Conservation (phyloP, 148 eudicot genomes). For the Linanthus parryae region DNA sequence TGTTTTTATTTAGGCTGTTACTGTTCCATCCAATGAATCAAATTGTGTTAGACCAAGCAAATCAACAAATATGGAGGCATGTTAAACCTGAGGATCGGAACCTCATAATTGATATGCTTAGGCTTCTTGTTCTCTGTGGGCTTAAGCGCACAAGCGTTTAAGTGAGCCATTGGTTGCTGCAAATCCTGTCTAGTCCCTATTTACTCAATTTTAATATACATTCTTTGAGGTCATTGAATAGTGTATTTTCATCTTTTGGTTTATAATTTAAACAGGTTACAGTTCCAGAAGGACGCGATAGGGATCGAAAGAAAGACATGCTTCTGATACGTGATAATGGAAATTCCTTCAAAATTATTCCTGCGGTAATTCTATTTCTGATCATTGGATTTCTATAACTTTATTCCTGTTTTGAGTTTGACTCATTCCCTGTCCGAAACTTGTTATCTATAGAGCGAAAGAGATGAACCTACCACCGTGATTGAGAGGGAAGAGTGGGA, state of each 20-base stretch:
- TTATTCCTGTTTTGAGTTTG: neutral
- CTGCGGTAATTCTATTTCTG: conserved; percentile 32
- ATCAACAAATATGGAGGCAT: too few species aligned
- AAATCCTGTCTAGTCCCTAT: neutral
- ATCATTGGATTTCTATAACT: neutral
- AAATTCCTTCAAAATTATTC: conserved; percentile 71
- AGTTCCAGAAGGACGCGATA: conserved; percentile 68
- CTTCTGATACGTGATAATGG: conserved; percentile 87
- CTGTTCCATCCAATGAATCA: too few species aligned
- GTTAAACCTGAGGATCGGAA: too few species aligned
- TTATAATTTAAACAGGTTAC: conserved; percentile 60
- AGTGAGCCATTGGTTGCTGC: too few species aligned
- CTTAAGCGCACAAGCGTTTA: too few species aligned
- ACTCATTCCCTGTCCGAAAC: conserved; percentile 10
- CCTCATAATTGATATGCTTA: too few species aligned
- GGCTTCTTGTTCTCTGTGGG: too few species aligned
- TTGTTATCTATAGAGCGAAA: conserved; percentile 48
- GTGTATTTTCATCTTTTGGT: conserved; percentile 5
- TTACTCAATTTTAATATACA: neutral
- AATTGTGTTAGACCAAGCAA: too few species aligned
- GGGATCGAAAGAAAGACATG: conserved; percentile 79
- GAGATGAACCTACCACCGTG: conserved; percentile 77
- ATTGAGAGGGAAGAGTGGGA: conserved; percentile 89
- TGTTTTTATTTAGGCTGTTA: too few species aligned
- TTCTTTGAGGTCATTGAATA: neutral